Conservation (phyloP, 139 green algal genomes). For the Chlamydomonas incerta region DNA sequence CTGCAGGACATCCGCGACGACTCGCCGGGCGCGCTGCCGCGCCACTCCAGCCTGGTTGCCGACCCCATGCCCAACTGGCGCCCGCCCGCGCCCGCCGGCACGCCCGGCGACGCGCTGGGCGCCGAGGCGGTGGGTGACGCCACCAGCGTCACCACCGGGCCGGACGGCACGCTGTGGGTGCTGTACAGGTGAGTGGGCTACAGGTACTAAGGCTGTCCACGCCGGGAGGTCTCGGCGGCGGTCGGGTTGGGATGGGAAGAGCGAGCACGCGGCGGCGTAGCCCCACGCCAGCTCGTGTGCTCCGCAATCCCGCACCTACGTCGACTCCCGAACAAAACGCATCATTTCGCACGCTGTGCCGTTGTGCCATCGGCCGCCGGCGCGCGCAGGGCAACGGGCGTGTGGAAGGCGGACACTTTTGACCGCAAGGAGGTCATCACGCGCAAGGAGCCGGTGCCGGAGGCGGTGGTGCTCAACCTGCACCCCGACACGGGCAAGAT, state of each 20-base stretch:
- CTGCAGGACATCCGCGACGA: conserved; percentile 41
- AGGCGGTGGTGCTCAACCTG: conserved; percentile 65
- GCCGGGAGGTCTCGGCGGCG: too few species aligned
- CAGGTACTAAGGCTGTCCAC: too few species aligned
- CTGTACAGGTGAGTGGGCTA: conserved; percentile 68
- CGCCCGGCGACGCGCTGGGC: not conserved
- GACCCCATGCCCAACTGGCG: conserved; percentile 63
- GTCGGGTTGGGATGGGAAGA: too few species aligned
- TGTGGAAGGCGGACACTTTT: conserved; percentile 70
- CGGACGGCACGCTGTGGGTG: conserved; percentile 75
- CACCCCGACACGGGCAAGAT: conserved; percentile 67
- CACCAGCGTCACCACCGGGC: conserved; percentile 46
- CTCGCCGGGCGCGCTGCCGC: conserved; percentile 50
- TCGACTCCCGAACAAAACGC: too few species aligned
- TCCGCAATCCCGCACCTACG: too few species aligned
- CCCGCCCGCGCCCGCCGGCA: conserved; percentile 35
- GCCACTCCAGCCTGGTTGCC: not conserved
- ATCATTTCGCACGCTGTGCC: not conserved
- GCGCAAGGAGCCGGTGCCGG: conserved; percentile 52
- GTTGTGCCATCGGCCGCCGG: not conserved
- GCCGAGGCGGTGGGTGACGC: conserved; percentile 34
- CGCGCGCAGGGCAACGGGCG: conserved; percentile 48
- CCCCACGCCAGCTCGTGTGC: too few species aligned
- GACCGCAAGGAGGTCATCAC: conserved; percentile 38
- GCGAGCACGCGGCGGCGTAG: too few species aligned